Base-by-base conservation (phyloP, 768 basidiomycete species). In the Daedaleopsis sinensis region DNA sequence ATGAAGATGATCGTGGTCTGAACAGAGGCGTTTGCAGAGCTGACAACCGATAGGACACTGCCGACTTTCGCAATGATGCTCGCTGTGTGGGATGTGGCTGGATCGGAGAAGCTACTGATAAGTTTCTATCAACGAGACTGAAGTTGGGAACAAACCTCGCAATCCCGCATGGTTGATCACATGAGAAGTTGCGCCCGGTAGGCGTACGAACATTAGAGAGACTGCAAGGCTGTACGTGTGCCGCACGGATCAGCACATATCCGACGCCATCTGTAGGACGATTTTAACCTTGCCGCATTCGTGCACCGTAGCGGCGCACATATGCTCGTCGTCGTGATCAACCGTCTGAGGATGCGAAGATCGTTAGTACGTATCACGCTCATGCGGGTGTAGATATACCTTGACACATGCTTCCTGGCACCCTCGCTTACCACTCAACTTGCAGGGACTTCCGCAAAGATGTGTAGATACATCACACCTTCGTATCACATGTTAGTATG, bases 211-310 rank as follows among this genome's bases (percentile, higher is more conserved):
- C 55, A 15, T 70, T 59, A 11, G 67, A 73, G 19, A 83, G 62
- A 55, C 69, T 73, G 53, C 84, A 84, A 2, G 77, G 76, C 84
- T 85, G 57, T n/a, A 7, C 24, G 43, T n/a, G n/a, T n/a, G n/a
- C n/a, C n/a, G n/a, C 35, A 42, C 38, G 11, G 13, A 11, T 42
- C 18, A 42, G 11, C 39, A 18, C 39, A n/a, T n/a, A n/a, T n/a
- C n/a, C n/a, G n/a, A n/a, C n/a, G n/a, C n/a, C n/a, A n/a, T n/a
- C n/a, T n/a, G n/a, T n/a, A n/a, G n/a, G n/a, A n/a, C n/a, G n/a
- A n/a, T n/a, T n/a, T n/a, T n/a, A n/a, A n/a, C 87, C 78, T 79
- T 71, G 23, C 84, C 86, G 55, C 87, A 88, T 42, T 78, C 79
- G 61, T 88, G 87, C 0, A 78, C 65, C 21, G 73, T 69, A 3